A percentile compares a stretch with the other conserved stretches of the same genome.
Conservation (phyloP, 2,329 filamentous ascomycete species). For the Pestalotiopsis sp. region DNA sequence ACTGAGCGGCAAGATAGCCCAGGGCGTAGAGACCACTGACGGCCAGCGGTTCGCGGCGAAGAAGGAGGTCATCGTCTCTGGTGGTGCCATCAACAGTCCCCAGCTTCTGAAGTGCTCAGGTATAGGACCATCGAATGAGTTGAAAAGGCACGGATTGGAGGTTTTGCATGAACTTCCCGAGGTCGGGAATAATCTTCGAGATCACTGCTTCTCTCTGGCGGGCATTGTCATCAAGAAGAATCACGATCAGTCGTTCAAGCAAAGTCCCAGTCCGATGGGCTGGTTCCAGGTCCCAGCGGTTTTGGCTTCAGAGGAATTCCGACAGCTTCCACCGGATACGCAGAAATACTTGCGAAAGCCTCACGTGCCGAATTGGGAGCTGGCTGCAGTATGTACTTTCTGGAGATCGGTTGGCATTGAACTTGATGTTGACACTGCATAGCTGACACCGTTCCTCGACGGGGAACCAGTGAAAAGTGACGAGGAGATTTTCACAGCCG, state of each 20-base stretch:
- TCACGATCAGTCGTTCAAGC: slow-evolving; percentile 9
- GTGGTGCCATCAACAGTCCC: slow-evolving; percentile 27
- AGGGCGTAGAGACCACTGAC: slow-evolving; percentile 14
- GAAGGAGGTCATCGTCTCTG: slow-evolving; percentile 28
- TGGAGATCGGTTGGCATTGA: not conserved
- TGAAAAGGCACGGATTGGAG: slow-evolving; percentile 22
- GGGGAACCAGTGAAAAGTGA: slow-evolving; percentile 10
- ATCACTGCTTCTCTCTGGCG: slow-evolving; percentile 20
- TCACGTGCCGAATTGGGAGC: slow-evolving; percentile 20
- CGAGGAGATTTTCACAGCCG: slow-evolving; percentile 17
- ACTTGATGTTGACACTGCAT: not conserved
- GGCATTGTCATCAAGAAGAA: slow-evolving; percentile 25
- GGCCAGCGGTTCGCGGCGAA: slow-evolving; percentile 14
- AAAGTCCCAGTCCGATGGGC: slow-evolving; percentile 26
- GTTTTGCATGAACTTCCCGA: slow-evolving; percentile 23
- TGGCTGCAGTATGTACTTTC: slow-evolving; percentile 13
- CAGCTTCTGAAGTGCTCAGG: slow-evolving; percentile 31
- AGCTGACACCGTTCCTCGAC: slow-evolving; percentile 19
- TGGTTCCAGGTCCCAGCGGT: slow-evolving; percentile 36
- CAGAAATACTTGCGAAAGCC: slow-evolving; percentile 14
- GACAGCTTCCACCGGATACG: slow-evolving; percentile 12
- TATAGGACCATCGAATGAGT: slow-evolving; percentile 24
- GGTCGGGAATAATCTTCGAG: slow-evolving; percentile 29
- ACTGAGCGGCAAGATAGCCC: slow-evolving; percentile 21
- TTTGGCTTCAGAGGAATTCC: slow-evolving; percentile 17